Percentiles rank a stretch among this genome's conserved stretches.
Evolutionary conservation across 805 yeast genomes (phyloP).

Genomic region (Teunomyces aglyptinius): DNA sequence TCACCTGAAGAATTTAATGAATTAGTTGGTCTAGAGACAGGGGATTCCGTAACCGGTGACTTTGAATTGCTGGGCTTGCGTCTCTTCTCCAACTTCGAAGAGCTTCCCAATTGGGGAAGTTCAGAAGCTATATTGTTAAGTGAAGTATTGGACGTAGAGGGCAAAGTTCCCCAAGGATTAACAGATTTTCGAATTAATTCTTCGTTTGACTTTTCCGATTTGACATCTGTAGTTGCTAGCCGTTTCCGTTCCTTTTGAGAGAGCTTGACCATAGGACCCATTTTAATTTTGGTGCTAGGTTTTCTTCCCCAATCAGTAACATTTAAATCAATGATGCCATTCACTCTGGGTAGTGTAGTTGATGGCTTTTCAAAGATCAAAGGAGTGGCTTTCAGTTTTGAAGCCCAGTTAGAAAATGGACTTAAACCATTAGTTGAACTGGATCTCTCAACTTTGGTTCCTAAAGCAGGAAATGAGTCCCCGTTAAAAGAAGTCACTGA

Average conservation of each 20-base stretch:
- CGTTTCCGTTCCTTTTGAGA: conserved; percentile 63
- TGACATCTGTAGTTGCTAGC: conserved; percentile 15
- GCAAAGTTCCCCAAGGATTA: conserved; percentile 7
- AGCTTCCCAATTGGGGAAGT: neutral
- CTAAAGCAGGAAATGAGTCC: conserved; percentile 5
- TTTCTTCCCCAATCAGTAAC: conserved; percentile 10
- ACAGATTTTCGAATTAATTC: neutral
- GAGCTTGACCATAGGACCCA: conserved; percentile 40
- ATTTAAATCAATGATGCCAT: neutral
- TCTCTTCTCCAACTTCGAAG: neutral
- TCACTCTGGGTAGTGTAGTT: neutral
- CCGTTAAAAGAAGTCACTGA: neutral
- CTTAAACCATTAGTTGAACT: conserved; percentile 16
- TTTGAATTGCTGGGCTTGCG: neutral
- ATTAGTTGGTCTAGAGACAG: neutral
- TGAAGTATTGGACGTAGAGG: neutral
- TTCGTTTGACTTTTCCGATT: neutral
- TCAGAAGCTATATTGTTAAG: neutral
- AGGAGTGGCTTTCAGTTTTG: conserved; percentile 12
- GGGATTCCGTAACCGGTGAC: neutral
- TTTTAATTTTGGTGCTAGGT: conserved; percentile 24
- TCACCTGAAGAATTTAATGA: neutral
- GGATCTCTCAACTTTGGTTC: neutral
- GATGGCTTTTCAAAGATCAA: conserved; percentile 10
- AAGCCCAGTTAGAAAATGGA: conserved; percentile 29